Base-by-base conservation (phyloP, 805 yeast genomes). In the Kregervanrija delftensis region DNA sequence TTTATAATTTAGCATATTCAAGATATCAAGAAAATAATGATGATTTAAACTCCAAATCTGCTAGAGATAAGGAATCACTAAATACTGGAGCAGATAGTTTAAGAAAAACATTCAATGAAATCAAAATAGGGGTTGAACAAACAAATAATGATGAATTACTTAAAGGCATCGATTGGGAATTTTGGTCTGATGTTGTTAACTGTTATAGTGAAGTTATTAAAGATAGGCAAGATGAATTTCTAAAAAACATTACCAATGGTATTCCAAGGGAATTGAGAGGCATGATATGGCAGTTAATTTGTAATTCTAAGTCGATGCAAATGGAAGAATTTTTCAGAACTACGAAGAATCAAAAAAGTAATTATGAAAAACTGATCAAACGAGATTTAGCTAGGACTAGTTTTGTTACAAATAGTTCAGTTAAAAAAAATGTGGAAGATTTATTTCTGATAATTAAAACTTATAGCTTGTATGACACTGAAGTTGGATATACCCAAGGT, bases 401-500 rank as follows among this genome's bases (percentile, higher is more conserved):
- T 45, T 88, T 87, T 64, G 83, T 86, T 49, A 77, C 86, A 12
- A 65, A 68, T 46, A 69, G 72, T 10, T 73, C 73, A 17, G 71
- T 72, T 46, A 72, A 71, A 28, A 77, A 79, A 41, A 81, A 81
- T 55, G 66, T 73, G 11, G 81, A 76, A 32, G 80, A 86, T 41
- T 67, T 93, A 33, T 85, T 71, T 57, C 79, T 81, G 45, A 81
- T 93, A 30, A 75, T 93, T 49, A 86, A 85, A 57, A 90, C 89
- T 0, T 93, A 91, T 66, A 79, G 93, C 16, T 66, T 87, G 40
- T 83, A 77, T 60, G 98, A 93, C 61, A 80, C 85, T 1, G 97
- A 90, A 42, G 96, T 93, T 41, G 99, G 99, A 0, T 93, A 93
- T 58, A 93, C 97, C 2, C 99, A 93, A 64, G 98, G 99, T 8